Evolutionary conservation across 2,329 filamentous ascomycete species (phyloP), one percentile per base, ranked within the genome.

Genomic region (Cercospora sojina): DNA sequence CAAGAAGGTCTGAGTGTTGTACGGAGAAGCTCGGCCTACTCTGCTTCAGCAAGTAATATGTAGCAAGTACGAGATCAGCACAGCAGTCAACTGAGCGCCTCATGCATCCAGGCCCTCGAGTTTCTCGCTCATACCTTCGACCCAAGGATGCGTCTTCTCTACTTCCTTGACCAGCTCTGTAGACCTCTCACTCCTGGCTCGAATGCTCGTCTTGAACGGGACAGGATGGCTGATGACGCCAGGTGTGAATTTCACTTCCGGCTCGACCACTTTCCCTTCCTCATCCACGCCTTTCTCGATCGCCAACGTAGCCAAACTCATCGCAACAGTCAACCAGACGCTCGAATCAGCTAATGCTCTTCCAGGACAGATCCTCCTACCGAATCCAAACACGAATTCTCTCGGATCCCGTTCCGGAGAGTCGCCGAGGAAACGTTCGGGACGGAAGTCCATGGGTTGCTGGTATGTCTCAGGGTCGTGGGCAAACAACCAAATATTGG

Each of bases 401-500:
- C 66, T 60, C 8, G 71, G 56, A 51, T 69, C 38, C 41, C 70
- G 60, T 35, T 73, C 70, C 1, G 71, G 67, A 16, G 68, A 56
- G 7, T 67, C 62, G 29, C 65, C 73, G 4, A 68, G 61, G 3
- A 68, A 63, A 7, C 70, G 65, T 53, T 73, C 74, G 31, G 77
- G 72, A 41, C 81, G 78, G 57, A 67, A 77, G 9, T n/a, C 31
- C 20, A 72, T 70, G 0, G 71, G 68, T 9, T 72, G 59, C 10
- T 67, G 53, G 58, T 70, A 74, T 9, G 64, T 64, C 0, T 64
- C 25, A 5, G 71, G 67, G 49, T 74, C 74, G 32, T 77, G 71
- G 38, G 81, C 78, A 59, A 67, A 77, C 18, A 77, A 79, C 72
- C 71, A 79, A 3, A 71, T 74, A 35, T 75, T 80, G 5, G 80